A percentile compares a stretch with the other conserved stretches of the same genome.
These are phyloP conservation scores for Mycena vitilis DNA, from an alignment of 768 basidiomycete genomes.

Conservation along the genomic window DNA sequence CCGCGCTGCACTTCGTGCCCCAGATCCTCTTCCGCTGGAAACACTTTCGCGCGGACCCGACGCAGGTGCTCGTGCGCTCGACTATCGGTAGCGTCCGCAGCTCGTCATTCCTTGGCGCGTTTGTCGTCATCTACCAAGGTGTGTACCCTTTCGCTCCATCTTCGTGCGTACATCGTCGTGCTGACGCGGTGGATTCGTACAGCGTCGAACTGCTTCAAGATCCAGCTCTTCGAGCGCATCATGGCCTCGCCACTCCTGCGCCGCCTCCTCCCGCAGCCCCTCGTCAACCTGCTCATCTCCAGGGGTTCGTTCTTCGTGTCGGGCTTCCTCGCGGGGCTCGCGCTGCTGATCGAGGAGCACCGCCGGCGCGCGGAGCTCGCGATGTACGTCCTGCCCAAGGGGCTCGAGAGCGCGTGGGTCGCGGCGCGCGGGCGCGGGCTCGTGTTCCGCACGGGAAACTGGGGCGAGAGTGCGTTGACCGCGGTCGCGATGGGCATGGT, in stretches of 20 bases:
- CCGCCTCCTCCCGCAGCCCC: conserved; percentile 53
- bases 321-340: conserved; percentile 79
- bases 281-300: conserved; percentile 69
- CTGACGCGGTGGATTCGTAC: conserved; percentile 1
- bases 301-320: conserved; percentile 80
- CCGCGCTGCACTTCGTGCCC: conserved; percentile 91
- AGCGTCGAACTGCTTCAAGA: conserved; percentile 78
- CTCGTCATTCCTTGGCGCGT: conserved; percentile 87
- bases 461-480: conserved; percentile 61
- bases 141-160: conserved; percentile 37
- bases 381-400: conserved; percentile 92
- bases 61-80: conserved; percentile 72
- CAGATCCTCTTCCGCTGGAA: conserved; percentile 84
- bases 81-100: conserved; percentile 82
- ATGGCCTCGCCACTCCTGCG: conserved; percentile 49
- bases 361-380: conserved; percentile 89
- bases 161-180: background rate
- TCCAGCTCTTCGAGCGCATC: conserved; percentile 65
- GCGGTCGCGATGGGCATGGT: conserved; percentile 38
- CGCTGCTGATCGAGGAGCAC: conserved; percentile 89
- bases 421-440: conserved; percentile 79
- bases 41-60: conserved; percentile 73
- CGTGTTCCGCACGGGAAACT: conserved; percentile 77
- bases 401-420: conserved; percentile 90
- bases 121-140: conserved; percentile 88